Evolutionary conservation across 129 eudicot species (phyloP), one percentile per base, ranked within the genome.

Genomic region (Deinandra increscens): DNA sequence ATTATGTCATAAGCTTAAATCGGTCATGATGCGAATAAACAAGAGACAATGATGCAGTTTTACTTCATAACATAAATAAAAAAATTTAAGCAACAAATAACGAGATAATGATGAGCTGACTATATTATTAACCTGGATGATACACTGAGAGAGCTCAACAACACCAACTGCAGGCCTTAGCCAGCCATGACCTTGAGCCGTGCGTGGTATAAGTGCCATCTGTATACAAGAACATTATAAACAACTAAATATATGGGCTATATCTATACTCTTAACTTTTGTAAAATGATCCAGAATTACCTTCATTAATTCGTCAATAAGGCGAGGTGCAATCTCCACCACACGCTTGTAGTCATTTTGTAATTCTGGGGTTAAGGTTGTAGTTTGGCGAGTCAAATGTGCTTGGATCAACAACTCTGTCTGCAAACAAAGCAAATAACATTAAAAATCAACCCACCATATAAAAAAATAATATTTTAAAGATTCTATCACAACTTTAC

Each of bases 101-200:
- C 10, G 18, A 41, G 13, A 43, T 59, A 23, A 26, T 29, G 31
- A 38, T 6, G 33, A 59, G 70, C 44, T 26, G 64, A 68, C 19
- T 68, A 23, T 18, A 38, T 36, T 73, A 7, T 48, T 42, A 70
- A 89, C 98, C 97, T 93, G 98, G 75, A 89, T 80, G 61, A 93
- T 80, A 67, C 96, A 84, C 73, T 93, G 98, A 65, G 92, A 89
- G 66, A 93, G 96, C 84, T 93, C 97, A 60, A 93, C 78, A 46
- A 89, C 96, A 55, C 98, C 98, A 58, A 87, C 53, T 18, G 96
- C 92, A 77, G 98, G 98, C 81, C 98, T 85, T 67, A 93, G 85
- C 98, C 98, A 89, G 60, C 98, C 96, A 79, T 93, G 95, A 66
- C 96, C 96, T 81, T 87, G 95, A 70, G 89, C 45, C 15, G 85